Base-by-base conservation (phyloP, 2,329 filamentous ascomycete species). In the Alternaria sp. region DNA sequence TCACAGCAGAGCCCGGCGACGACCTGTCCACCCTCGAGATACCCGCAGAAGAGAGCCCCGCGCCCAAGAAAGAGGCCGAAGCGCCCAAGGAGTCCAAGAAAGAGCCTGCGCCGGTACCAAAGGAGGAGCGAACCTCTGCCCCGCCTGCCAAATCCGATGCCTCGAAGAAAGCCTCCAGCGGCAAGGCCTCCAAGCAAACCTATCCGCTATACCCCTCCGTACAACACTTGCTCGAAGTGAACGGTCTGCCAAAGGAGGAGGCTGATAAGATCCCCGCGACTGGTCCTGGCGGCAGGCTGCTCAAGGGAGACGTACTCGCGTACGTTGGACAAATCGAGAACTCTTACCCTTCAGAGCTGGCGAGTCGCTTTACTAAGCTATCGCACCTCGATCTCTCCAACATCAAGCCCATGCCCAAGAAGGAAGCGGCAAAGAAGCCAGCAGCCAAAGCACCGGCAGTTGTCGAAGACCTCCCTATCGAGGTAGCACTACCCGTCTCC, bases 251-350 rank as follows among this genome's bases (percentile, higher is more conserved):
- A 73, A 88, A 90, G 70, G 89, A 90, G 50, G 92, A 93, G 62
- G 86, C 93, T 56, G 86, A 89, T 81, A 91, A 92, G 79, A 97
- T 98, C 79, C 91, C 89, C 57, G 91, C 93, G 6, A 95, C 92
- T 19, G 96, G 96, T 23, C 96, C 96, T 28, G 90, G 90, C 74
- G 93, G 94, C 61, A 90, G 96, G 65, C 85, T 99, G 58, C 86
- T 99, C 66, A 99, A 99, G 86, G 96, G 96, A 59, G 96, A 99
- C 77, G 91, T 99, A 7, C 88, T 99, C 57, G 94, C 93, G 51
- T 96, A 95, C 80, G 81, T 98, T 15, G 96, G 96, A 66, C 85
- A 86, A 71, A 93, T 97, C 74, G 85, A 90, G 64, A 84, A 89
- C 67, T 86, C 89, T 62, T 91, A 92, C 70, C 91, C 95, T 2